Evolutionary conservation across 179 eudicot genomes (phyloP), one percentile per base, ranked within the genome.

Genomic region (Silene vulgaris): DNA sequence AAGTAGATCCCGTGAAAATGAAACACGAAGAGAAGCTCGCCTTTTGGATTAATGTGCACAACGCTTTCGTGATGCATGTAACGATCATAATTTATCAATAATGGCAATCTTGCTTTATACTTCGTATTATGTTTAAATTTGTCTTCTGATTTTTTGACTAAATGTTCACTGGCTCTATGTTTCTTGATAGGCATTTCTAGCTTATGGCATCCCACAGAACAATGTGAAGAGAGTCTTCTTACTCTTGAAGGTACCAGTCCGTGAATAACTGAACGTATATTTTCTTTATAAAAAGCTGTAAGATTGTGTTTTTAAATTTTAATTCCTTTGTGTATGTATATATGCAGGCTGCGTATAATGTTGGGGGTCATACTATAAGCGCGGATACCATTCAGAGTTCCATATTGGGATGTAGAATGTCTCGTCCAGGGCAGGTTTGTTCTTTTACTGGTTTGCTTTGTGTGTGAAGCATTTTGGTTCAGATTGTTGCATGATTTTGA

Each of bases 1-100:
- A 89, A 59, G 83, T 92, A 50, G 89, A 95, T 81, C 96, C 90
- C 4, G 80, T 66, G 86, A 89, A 84, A 86, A 85, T 95, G 95
- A 87, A 67, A 37, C 89, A 89, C n/a, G 96, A 90, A 57, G 93
- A 95, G 84, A 95, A 95, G 87, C 83, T 94, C 69, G 96, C 98
- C 8, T 94, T 94, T 81, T 94, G 98, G 98, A 90, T 93, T 35
- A 95, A 95, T 79, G 84, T 95, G 79, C 99, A 95, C 70, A 95
- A 95, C 78, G 86, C 97, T 19, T 82, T 95, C 83, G 93, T 95
- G 88, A 90, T 95, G 99, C 99, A 95, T 90, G 99, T 95, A 90
- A 80, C 69, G 74, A 61, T 73, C 71, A 57, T 61, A 19, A 37
- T 21, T 40, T 26, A 65, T 30, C 61, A 67, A 23, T 64, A 1